These are phyloP conservation scores for Trichophaea hybrida DNA, from an alignment of 2,329 filamentous ascomycete genomes.

Conservation along the genomic window DNA sequence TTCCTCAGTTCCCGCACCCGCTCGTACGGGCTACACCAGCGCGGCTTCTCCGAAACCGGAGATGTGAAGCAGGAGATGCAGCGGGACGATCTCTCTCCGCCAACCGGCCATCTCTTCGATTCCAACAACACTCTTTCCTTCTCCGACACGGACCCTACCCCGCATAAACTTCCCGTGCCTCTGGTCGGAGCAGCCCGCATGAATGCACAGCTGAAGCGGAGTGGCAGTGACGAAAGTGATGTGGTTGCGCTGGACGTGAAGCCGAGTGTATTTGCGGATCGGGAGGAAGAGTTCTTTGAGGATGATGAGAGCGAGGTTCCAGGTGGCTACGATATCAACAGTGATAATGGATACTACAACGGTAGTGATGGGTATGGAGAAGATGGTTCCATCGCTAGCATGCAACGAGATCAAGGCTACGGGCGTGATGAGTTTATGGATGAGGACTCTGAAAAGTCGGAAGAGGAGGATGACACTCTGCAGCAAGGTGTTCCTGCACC, in stretches of 20 bases:
- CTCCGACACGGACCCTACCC: background rate
- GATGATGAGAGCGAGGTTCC: background rate
- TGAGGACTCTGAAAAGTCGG: background rate
- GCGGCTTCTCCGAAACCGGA: background rate
- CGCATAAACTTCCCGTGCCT: background rate
- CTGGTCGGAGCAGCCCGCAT: background rate
- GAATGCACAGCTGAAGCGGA: background rate
- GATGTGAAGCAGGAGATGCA: no score
- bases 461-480: constrained; percentile 4
- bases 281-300: background rate
- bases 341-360: background rate
- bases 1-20: background rate
- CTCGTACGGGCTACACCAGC: background rate
- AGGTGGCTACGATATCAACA: background rate
- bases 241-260: background rate
- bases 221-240: background rate
- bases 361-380: background rate
- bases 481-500: background rate
- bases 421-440: background rate
- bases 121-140: background rate
- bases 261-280: background rate
- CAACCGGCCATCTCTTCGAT: background rate
- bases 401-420: background rate
- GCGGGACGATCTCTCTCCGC: background rate
- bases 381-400: background rate